Base-by-base conservation (phyloP, 1,139 yeast species). In the Entelexis paramagnoliae region DNA sequence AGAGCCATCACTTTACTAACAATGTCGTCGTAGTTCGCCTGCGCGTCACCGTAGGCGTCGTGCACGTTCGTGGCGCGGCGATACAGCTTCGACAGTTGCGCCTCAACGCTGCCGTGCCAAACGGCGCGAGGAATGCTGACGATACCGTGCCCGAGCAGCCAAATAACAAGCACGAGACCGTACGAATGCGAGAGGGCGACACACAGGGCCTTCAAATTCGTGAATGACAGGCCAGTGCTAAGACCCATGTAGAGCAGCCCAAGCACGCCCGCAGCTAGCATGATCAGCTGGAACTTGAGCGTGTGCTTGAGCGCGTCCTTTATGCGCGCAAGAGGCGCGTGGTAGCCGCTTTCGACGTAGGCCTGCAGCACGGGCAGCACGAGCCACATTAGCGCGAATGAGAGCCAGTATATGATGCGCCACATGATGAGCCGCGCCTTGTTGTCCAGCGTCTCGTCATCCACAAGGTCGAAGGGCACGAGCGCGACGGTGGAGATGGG, bases 111-210 rank as follows among this genome's bases (percentile, higher is more conserved):
- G 10, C 83, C 79, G 51, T 72, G 67, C 78, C 85, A 81, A 55
- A 69, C 66, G 39, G 73, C 66, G 51, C 85, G 71, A 0, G 95
- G 94, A 3, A 84, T 72, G 50, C 76, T 74, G 24, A 83, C 77
- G 51, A 85, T 66, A 0, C 95, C 95, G 63, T 85, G 91, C 1
- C 91, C 86, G 84, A 86, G 80, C 51, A 86, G 69, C 93, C 93
- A 85, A 30, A 84, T 72, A 0, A 93, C 89, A 45, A 86, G 64
- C 2, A 82, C 72, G 62, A 86, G 72, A 0, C 94, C 78, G 64
- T 85, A 86, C n/a, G 84, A 79, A 64, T 86, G 93, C 1, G 93
- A 78, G 29, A 84, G 63, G 0, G 93, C 91, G 58, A 86, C 83
- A 16, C 83, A 73, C 69, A 85, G 74, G 47, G 81, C 73, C 63